Base-by-base conservation (phyloP, 305 asterid species). In the Fraxinus ornus region DNA sequence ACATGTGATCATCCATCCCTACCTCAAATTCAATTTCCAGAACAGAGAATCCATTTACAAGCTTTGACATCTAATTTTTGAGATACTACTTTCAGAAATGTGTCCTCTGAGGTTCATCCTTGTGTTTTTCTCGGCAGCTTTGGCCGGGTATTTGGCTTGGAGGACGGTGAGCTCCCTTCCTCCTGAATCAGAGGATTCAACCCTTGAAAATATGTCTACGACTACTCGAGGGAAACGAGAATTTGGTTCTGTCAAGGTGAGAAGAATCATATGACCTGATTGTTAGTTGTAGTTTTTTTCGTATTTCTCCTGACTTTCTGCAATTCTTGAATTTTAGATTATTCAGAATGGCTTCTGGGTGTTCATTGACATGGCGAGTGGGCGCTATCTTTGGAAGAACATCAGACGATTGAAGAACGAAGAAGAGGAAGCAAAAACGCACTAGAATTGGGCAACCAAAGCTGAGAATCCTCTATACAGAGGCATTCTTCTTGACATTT, bases 101-200 rank as follows among this genome's bases (percentile, higher is more conserved):
- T 92, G 94, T 80, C 94, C 95, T 60, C 22, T 91, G 76, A 85
- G 96, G 60, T 84, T 92, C 87, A 60, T 92, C 12, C 41, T 89
- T 87, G 89, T 90, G 79, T 89, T 92, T 73, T 85, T 91, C 73
- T 91, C 94, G 9, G 94, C 94, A 0, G 78, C 81, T 1, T 80
- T 90, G 81, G 94, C 93, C 2, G 96, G 77, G 15, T 91, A 89
- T 77, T 41, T 89, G 22, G 93, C 94, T 0, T 92, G 96, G 93
- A 86, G 44, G 10, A 66, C 91, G 7, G 83, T 80, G 33, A n/a
- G 79, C 32, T 79, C 91, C 8, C 36, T 28, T 28, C 19, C 75
- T 24, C 37, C 73, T 13, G 37, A 30, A 75, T 24, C 86, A 4
- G 86, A 86, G 15, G 85, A 84, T 79, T 68, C 37, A n/a, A 55